These are phyloP conservation scores for Penicillium sp. DNA, from an alignment of 2,329 filamentous ascomycete species.

Conservation along the genomic window DNA sequence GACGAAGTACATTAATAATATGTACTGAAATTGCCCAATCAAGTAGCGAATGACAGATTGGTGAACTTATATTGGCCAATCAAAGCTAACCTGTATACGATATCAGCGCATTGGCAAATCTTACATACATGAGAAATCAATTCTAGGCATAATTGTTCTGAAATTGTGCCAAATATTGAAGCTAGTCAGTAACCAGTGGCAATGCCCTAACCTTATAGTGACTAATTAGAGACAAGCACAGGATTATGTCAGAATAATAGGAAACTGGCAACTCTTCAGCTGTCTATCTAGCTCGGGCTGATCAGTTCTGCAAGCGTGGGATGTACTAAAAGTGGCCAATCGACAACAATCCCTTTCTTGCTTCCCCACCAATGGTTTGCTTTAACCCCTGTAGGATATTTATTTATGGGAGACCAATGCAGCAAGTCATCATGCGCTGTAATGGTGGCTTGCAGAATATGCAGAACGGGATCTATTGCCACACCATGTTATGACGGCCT, in stretches of 20 bases:
- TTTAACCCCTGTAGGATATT: too few relatives aligned
- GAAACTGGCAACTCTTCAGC: not conserved
- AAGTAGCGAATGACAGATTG: not conserved
- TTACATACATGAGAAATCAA: not conserved
- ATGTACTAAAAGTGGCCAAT: not conserved
- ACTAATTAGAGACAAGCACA: not conserved
- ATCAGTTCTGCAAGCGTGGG: not conserved
- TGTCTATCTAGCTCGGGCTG: not conserved
- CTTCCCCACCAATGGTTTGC: too few relatives aligned
- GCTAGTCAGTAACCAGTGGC: not conserved
- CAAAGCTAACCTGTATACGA: not conserved
- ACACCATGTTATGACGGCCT: too few relatives aligned
- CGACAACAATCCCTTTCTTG: too few relatives aligned
- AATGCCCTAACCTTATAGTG: not conserved
- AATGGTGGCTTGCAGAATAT: too few relatives aligned
- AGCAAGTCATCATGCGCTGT: too few relatives aligned
- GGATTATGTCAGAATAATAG: not conserved
- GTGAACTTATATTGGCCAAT: not conserved
- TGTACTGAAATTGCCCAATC: not conserved
- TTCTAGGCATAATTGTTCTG: not conserved
- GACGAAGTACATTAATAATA: too few relatives aligned
- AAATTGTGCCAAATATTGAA: not conserved
- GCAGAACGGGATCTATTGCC: too few relatives aligned
- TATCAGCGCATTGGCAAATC: not conserved
- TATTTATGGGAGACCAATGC: too few relatives aligned